These are phyloP conservation scores for Acacia acuminata DNA, from an alignment of 306 rosid species.

Conservation along the genomic window DNA sequence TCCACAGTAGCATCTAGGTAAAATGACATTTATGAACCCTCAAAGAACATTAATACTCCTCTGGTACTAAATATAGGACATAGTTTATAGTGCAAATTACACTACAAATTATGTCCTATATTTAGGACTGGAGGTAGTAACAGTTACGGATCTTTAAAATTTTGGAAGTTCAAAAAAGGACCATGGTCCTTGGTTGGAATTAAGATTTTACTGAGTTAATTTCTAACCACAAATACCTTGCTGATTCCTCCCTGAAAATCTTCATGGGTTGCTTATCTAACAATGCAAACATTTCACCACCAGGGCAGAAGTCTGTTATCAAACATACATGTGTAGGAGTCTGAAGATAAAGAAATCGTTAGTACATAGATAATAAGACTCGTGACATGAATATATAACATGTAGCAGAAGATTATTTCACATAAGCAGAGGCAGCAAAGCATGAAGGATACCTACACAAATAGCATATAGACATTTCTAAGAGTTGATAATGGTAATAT, in stretches of 20 bases:
- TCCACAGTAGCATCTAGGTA: neutral
- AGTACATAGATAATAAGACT: neutral
- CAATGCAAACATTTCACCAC: constrained; percentile 93
- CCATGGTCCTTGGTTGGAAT: neutral
- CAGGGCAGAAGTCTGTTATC: constrained; percentile 87
- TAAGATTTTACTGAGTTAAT: neutral
- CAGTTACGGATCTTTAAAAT: neutral
- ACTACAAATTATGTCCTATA: too few relatives aligned
- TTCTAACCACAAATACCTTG: constrained; percentile 56
- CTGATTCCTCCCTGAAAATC: constrained; percentile 81
- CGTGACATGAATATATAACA: neutral
- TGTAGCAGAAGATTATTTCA: neutral
- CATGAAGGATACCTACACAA: neutral
- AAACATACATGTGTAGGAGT: constrained; percentile 87
- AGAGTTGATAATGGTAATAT: neutral
- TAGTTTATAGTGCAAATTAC: too few relatives aligned
- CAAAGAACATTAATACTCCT: neutral
- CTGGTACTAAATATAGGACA: too few relatives aligned
- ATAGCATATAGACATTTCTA: neutral
- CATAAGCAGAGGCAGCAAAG: neutral
- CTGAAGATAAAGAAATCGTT: constrained; percentile 50
- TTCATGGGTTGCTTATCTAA: constrained; percentile 96
- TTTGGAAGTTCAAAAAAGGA: neutral
- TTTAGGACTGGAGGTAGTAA: neutral
- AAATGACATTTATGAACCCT: neutral